Evolutionary conservation across 768 basidiomycete species (phyloP).

Genomic region (Hypsizygus marmoreus): DNA sequence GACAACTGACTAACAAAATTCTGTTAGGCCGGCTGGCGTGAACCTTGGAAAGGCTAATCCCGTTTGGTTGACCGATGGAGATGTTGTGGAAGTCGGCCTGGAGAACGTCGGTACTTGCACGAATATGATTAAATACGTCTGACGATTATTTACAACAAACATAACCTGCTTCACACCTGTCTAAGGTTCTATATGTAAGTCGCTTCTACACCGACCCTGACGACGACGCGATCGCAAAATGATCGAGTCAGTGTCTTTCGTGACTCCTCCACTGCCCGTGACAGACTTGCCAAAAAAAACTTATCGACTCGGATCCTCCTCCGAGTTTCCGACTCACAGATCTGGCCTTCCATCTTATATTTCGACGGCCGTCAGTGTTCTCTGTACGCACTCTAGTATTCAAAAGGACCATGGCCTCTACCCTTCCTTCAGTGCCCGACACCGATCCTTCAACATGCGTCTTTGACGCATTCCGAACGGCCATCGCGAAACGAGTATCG

Average conservation of each 20-base stretch:
- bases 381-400: constrained; percentile 11
- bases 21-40: constrained; percentile 17
- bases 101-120: constrained; percentile 28
- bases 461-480: constrained; percentile 78
- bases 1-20: neutral
- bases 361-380: constrained; percentile 16
- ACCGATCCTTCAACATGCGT: constrained; percentile 68
- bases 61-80: constrained; percentile 24
- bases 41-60: constrained; percentile 24
- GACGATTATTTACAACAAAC: too few relatives aligned
- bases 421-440: constrained; percentile 34
- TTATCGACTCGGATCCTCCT: constrained; percentile 20
- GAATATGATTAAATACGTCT: constrained; percentile 19
- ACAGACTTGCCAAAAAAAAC: constrained; percentile 22
- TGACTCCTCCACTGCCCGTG: constrained; percentile 17
- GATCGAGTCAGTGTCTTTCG: too few relatives aligned
- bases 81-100: constrained; percentile 27
- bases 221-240: too few relatives aligned
- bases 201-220: too few relatives aligned
- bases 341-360: constrained; percentile 23
- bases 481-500: constrained; percentile 73
- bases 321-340: constrained; percentile 5
- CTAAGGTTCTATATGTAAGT: neutral
- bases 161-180: too few relatives aligned
- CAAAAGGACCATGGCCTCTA: constrained; percentile 26